Evolutionary conservation across 257 asterid genomes (phyloP).

Genomic region (Thymus mandschuricus): DNA sequence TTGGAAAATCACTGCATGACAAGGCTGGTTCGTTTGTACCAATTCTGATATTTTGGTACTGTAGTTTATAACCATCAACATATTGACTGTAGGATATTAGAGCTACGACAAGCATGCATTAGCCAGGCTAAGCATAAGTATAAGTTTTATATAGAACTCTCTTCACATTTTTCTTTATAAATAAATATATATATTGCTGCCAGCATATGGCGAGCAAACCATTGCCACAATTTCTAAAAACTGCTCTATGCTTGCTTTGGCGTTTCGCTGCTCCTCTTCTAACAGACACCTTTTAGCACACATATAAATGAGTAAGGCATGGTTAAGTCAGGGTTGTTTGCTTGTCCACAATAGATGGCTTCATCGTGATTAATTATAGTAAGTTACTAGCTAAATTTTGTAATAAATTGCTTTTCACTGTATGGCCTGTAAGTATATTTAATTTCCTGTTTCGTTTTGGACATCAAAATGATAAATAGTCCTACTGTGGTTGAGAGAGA

Average conservation of each 20-base stretch:
- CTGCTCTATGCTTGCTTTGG: neutral
- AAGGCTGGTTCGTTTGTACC: neutral
- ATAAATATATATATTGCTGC: neutral
- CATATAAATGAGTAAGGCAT: neutral
- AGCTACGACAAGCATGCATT: neutral
- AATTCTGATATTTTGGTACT: neutral
- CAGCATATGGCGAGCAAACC: neutral
- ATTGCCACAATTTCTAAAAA: neutral
- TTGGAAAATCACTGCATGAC: neutral
- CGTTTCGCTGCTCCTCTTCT: neutral
- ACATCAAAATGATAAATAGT: neutral
- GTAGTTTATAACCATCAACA: neutral
- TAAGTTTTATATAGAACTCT: neutral
- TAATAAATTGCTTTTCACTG: neutral
- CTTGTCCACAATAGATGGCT: neutral
- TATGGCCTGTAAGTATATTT: neutral
- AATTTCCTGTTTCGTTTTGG: neutral
- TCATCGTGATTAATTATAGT: neutral
- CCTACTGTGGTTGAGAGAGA: neutral
- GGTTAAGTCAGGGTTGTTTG: neutral
- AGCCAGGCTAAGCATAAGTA: neutral
- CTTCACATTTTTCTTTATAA: neutral
- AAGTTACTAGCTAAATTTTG: neutral
- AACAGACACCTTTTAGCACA: neutral
- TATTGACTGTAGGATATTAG: neutral